Evolutionary conservation across 73 alveolate genomes (phyloP).

Genomic region (Paramecium biaurelia): DNA sequence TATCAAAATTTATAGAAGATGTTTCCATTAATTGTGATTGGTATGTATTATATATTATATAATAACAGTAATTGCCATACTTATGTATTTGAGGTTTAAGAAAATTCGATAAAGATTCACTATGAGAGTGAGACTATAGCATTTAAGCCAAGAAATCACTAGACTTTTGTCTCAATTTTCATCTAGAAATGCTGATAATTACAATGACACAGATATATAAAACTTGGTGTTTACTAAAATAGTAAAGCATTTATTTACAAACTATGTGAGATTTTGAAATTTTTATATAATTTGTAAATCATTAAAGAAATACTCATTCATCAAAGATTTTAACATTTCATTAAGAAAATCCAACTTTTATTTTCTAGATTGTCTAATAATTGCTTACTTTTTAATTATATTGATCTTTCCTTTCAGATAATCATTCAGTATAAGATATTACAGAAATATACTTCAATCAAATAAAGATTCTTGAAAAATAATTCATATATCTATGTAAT

Average conservation of each 20-base stretch:
- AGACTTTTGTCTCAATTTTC: not conserved
- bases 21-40: constrained; percentile 19
- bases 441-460: no score
- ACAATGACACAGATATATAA: constrained; percentile 7
- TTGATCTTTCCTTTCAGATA: not conserved
- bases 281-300: not conserved
- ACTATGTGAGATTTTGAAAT: constrained; percentile 50
- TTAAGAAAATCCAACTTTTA: not conserved
- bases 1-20: not conserved
- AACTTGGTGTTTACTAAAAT: constrained; percentile 18
- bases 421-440: not conserved
- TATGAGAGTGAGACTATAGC: not conserved
- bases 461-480: not conserved
- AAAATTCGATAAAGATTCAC: not conserved
- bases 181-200: not conserved
- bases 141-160: not conserved
- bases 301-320: not conserved
- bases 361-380: no score
- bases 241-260: constrained; percentile 33
- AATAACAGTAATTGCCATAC: not conserved
- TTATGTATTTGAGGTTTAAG: not conserved
- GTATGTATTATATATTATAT: not conserved
- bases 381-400: no score
- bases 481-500: no score
- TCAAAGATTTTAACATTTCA: not conserved